Evolutionary conservation across 306 rosid species (phyloP).

Genomic region (Begonia peltatifolia): DNA sequence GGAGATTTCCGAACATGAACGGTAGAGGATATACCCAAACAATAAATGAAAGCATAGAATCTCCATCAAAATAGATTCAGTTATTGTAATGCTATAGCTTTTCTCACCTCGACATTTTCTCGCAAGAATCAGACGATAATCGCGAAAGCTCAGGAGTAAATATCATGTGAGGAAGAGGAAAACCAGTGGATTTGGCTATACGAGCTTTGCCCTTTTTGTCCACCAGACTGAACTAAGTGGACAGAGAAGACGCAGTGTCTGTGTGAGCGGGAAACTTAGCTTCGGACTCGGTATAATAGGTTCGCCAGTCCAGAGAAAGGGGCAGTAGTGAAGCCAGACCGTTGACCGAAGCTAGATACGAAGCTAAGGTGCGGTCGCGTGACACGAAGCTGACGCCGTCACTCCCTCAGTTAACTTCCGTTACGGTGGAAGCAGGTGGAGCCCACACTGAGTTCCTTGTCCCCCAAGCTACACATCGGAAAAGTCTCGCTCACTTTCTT

Average conservation of each 20-base stretch:
- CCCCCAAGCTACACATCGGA: too few species aligned
- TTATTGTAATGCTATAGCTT: too few species aligned
- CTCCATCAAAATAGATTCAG: too few species aligned
- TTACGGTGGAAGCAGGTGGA: too few species aligned
- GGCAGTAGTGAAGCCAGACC: constrained; percentile 7
- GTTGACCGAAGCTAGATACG: constrained; percentile 19
- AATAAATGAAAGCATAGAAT: too few species aligned
- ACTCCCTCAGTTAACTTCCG: constrained; percentile 2
- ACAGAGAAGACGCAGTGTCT: background rate
- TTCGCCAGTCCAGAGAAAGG: constrained; percentile 3
- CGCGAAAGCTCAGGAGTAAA: constrained; percentile 5
- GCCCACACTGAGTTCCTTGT: too few species aligned
- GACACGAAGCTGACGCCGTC: background rate
- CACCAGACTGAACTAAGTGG: constrained; percentile 19
- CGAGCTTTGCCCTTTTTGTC: constrained; percentile 10
- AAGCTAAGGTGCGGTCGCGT: constrained; percentile 19
- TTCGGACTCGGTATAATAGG: constrained; percentile 9
- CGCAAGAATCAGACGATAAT: constrained; percentile 8
- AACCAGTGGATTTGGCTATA: constrained; percentile 3
- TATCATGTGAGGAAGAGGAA: constrained; percentile 1
- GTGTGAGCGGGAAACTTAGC: constrained; percentile 52
- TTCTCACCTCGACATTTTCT: too few species aligned
- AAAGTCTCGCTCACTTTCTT: too few species aligned
- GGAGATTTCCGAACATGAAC: too few species aligned
- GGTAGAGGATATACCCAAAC: too few species aligned